Evolutionary conservation across 805 yeast genomes (phyloP).

Genomic region (Yamadazyma sp.): DNA sequence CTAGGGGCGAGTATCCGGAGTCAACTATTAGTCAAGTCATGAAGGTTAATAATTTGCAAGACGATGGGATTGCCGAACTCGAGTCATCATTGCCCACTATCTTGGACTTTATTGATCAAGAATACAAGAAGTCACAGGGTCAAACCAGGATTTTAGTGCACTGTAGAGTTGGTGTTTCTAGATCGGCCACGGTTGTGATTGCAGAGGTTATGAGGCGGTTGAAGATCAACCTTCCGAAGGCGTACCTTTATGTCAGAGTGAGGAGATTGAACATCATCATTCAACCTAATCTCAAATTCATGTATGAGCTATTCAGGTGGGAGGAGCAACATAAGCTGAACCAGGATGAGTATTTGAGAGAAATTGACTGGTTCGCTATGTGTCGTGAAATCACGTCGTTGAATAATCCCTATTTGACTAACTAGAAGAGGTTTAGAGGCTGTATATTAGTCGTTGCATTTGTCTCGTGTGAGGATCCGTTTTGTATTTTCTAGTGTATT

Average conservation of each 20-base stretch:
- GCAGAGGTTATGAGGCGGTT: constrained; percentile 89
- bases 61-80: constrained; percentile 86
- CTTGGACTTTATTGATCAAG: constrained; percentile 58
- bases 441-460: no score
- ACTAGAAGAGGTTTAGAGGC: no score
- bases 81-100: constrained; percentile 61
- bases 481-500: constrained; percentile 3
- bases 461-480: no score
- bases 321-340: constrained; percentile 22
- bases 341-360: constrained; percentile 40
- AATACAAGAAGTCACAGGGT: constrained; percentile 23
- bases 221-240: constrained; percentile 64
- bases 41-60: constrained; percentile 74
- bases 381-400: constrained; percentile 80
- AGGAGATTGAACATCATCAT: constrained; percentile 87
- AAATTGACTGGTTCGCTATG: constrained; percentile 84
- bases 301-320: constrained; percentile 79
- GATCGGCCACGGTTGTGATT: constrained; percentile 93
- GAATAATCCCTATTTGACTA: constrained; percentile 62
- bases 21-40: constrained; percentile 45
- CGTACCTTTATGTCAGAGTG: constrained; percentile 87
- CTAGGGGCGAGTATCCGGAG: constrained; percentile 14
- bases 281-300: constrained; percentile 88
- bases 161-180: constrained; percentile 92
- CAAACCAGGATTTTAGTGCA: constrained; percentile 60